These are phyloP conservation scores for Waltergamsia citrina DNA, from an alignment of 2,329 filamentous ascomycete genomes.

Conservation along the genomic window DNA sequence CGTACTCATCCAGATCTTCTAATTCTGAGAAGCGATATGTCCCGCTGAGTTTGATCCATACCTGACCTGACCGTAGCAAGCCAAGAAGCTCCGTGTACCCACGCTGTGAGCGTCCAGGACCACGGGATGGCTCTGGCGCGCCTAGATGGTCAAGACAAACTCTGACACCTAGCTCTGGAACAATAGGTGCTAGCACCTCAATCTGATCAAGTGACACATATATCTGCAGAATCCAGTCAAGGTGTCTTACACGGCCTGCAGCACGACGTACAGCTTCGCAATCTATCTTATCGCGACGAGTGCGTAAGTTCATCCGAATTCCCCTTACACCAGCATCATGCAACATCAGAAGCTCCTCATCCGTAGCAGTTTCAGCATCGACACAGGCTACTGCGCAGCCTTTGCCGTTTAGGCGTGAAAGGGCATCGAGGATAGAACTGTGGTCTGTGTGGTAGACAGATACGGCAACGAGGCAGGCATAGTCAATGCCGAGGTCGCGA, in stretches of 20 bases:
- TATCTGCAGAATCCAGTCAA: conserved; percentile 19
- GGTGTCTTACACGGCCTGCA: conserved; percentile 13
- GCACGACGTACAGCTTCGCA: conserved; percentile 9
- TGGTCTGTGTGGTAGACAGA: conserved; percentile 21
- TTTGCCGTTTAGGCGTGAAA: conserved; percentile 10
- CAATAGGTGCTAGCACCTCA: conserved; percentile 9
- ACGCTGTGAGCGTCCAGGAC: conserved; percentile 6
- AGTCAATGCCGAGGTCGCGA: conserved; percentile 10
- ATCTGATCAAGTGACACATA: conserved; percentile 15
- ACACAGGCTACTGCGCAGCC: conserved; percentile 12
- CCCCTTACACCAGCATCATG: conserved; percentile 1
- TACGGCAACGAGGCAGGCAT: conserved; percentile 16
- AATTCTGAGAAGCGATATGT: conserved; percentile 13
- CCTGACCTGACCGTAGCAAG: conserved; percentile 8
- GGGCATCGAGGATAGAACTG: conserved; percentile 16
- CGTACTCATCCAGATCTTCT: conserved; percentile 10
- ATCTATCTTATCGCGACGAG: conserved; percentile 8
- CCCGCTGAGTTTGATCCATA: conserved; percentile 16
- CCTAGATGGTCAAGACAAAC: conserved; percentile 16
- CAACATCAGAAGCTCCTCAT: conserved; percentile 1
- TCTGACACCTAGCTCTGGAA: conserved; percentile 13
- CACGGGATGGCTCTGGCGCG: conserved; percentile 8
- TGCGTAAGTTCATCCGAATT: conserved; percentile 1
- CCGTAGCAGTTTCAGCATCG: neutral
- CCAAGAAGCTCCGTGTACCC: conserved; percentile 8